Evolutionary conservation across 2,329 filamentous ascomycete species (phyloP), one percentile per base, ranked within the genome.

Genomic region (Aspergillus sp.): DNA sequence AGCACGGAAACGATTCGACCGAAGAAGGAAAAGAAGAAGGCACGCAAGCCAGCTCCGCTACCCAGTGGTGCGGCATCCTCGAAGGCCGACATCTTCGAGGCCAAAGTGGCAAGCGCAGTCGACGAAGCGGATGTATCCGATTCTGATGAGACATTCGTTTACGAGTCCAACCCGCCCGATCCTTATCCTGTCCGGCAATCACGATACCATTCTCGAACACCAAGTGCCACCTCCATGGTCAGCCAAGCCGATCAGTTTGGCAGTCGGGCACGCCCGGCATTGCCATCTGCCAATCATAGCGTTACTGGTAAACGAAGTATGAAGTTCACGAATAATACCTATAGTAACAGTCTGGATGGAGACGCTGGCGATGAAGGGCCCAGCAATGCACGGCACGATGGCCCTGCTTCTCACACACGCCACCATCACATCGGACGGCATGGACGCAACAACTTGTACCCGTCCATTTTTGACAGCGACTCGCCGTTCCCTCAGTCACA

Each of bases 61-160:
- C 50, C 59, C 3, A 58, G 57, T 22, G 59, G 59, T 15, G 68
- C 77, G 84, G 88, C 85, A 51, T 93, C 90, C 13, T 95, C 90
- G 51, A 97, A 97, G 74, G 91, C 93, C 64, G 93, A 98, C 69
- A 90, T 97, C 45, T 98, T 98, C 66, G 93, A 97, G 73, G 90
- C 90, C 57, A 95, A 95, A 64, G 90, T 98, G 57, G 91, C 91
- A 44, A 96, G 85, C 66, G 91, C 91, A 7, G 90, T 98, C 45
- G 91, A 97, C 65, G 90, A 97, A 67, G 90, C 89, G 41, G 88
- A 96, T 67, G 95, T 91, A 10, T 96, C 91, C 5, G 93, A 98
- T 66, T 97, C 91, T 1, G 93, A 96, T 61, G 93, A 97, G 69
- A 97, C 93, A 0, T 98, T 97, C 68, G 93, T 98, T 13, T 98